Percentiles rank a stretch among this genome's conserved stretches.
Evolutionary conservation across 495 filamentous ascomycete genomes (phyloP).

Genomic region (Trichoderma virens): DNA sequence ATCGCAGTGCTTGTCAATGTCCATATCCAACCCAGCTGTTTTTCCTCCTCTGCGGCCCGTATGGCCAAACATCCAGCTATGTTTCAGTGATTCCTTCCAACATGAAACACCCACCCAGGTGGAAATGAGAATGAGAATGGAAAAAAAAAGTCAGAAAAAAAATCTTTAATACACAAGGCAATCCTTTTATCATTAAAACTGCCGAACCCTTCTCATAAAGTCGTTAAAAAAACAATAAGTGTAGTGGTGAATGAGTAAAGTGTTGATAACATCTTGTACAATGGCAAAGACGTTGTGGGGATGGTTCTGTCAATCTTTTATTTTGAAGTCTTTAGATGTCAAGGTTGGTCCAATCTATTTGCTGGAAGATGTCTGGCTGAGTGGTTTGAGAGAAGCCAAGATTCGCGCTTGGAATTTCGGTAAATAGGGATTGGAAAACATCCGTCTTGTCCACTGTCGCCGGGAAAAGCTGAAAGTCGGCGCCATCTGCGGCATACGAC

Average conservation of each 20-base stretch:
- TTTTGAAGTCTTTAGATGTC: neutral
- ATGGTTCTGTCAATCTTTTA: neutral
- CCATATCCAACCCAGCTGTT: neutral
- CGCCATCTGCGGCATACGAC: conserved; percentile 25
- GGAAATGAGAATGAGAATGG: neutral
- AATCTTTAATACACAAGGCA: conserved; percentile 6
- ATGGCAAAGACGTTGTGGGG: neutral
- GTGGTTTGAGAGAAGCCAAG: conserved; percentile 13
- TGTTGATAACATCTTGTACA: neutral
- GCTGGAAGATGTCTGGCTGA: conserved; percentile 11
- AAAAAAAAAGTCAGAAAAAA: conserved; percentile 17
- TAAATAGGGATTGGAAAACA: conserved; percentile 17
- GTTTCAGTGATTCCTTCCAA: neutral
- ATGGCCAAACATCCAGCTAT: conserved; percentile 1
- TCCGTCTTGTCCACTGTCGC: conserved; percentile 19
- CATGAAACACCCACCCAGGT: neutral
- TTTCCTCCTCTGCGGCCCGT: neutral
- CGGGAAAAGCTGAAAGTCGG: conserved; percentile 44
- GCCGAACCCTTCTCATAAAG: neutral
- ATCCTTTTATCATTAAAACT: neutral
- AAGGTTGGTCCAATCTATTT: conserved; percentile 2
- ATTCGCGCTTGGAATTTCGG: conserved; percentile 10
- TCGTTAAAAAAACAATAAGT: neutral
- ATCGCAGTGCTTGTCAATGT: neutral
- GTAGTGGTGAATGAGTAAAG: neutral